Evolutionary conservation across 345 rosid genomes (phyloP), one percentile per base, ranked within the genome.

Genomic region (Camelina laxa): DNA sequence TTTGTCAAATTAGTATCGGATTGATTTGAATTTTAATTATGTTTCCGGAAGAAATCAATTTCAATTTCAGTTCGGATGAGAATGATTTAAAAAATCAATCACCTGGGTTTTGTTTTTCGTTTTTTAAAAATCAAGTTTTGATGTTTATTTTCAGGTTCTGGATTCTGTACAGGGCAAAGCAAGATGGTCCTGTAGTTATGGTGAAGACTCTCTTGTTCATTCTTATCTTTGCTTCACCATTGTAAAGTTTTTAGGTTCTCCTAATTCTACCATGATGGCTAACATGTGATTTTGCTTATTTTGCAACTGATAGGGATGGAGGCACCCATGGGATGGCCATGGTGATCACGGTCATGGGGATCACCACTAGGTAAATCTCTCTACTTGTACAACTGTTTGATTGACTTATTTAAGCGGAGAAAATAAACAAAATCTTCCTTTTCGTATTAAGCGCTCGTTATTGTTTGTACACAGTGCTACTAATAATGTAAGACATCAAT

Each of bases 251-350:
- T 10, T 22, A 39, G 20, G 12, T 51, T 3, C 30, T 27, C 15
- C 16, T 35, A 33, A 42, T 70, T 65, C 36, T 66, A 36, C 16
- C 4, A 61, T 36, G 54, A 20, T 66, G 19, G 24, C 58, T 63
- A 8, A 63, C n/a, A 36, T 65, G 6, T 60, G 75, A 45, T 70
- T n/a, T 67, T 13, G 16, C 30, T 31, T 27, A 16, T 11, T 11
- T 72, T 75, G 33, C 57, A 47, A 47, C 22, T 75, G 65, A 3
- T 75, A 93, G 98, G 98, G 98, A 31, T 93, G 97, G 97, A 73
- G 97, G 47, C 99, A 92, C 79, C 99, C 97, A 4, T 95, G 99
- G 99, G 99, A 95, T 24, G 97, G 97, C 16, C 98, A 91, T 69
- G 98, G 81, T 67, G 98, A 87, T 81, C 93, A 89, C 33, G 92